Conservation (phyloP, 192 early-diverging fungal species). For the Linderina pennispora region DNA sequence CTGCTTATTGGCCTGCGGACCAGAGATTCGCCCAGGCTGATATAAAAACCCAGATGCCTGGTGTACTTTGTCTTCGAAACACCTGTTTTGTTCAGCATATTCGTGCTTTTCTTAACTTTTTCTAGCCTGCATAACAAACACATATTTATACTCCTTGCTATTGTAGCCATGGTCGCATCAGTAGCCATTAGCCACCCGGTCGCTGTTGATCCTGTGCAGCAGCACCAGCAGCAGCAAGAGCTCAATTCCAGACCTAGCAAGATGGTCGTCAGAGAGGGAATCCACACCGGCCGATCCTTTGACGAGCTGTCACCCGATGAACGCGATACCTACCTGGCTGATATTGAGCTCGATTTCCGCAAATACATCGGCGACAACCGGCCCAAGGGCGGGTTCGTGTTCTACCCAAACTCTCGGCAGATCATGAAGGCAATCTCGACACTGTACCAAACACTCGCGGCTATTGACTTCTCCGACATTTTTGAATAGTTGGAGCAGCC, state of each 20-base stretch:
- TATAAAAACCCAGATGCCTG: background rate
- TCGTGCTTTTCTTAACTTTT: too few relatives aligned
- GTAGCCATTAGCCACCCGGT: background rate
- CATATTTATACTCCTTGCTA: too few relatives aligned
- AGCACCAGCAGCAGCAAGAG: too few relatives aligned
- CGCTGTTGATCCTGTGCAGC: too few relatives aligned
- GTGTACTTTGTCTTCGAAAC: background rate
- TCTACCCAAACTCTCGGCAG: slow-evolving; percentile 7
- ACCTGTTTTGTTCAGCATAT: too few relatives aligned
- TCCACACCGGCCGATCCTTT: slow-evolving; percentile 1
- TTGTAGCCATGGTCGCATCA: background rate
- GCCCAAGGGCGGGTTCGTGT: slow-evolving; percentile 2
- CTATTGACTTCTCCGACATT: slow-evolving; percentile 4
- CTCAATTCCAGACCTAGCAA: too few relatives aligned
- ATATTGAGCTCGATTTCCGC: slow-evolving; percentile 5
- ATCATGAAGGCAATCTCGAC: slow-evolving; percentile 9
- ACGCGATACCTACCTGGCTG: slow-evolving; percentile 3
- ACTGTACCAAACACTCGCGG: slow-evolving; percentile 3
- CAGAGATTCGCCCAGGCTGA: too few relatives aligned
- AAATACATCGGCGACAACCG: slow-evolving; percentile 1
- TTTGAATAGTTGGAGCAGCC: background rate
- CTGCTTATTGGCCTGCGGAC: too few relatives aligned
- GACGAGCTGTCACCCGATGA: slow-evolving; percentile 7
- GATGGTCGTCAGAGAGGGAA: too few relatives aligned
- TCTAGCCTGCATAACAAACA: too few relatives aligned